A percentile compares a stretch with the other conserved stretches of the same genome.
Evolutionary conservation across 345 rosid genomes (phyloP).

Genomic region (Hibiscus syriacus): DNA sequence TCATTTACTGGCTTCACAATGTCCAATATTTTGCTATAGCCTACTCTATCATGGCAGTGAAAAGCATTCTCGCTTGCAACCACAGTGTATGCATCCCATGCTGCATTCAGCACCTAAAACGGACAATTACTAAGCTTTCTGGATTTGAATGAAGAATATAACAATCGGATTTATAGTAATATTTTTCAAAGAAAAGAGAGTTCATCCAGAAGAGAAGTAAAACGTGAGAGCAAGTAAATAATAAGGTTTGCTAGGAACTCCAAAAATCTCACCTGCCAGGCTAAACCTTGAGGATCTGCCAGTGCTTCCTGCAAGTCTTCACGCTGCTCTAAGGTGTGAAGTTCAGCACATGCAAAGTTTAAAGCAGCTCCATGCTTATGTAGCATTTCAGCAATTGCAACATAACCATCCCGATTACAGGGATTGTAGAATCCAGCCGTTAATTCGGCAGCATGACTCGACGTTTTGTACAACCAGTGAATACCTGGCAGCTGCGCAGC

Average conservation of each 20-base stretch:
- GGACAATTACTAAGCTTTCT: too few species aligned
- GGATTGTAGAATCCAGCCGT: constrained; percentile 91
- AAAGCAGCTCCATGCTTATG: constrained; percentile 59
- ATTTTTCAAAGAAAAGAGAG: too few species aligned
- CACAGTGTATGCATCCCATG: constrained; percentile 89
- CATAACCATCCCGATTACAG: constrained; percentile 83
- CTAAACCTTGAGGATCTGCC: constrained; percentile 78
- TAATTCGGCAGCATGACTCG: constrained; percentile 96
- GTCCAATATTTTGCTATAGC: constrained; percentile 77
- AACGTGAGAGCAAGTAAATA: too few species aligned
- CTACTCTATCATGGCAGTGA: constrained; percentile 77
- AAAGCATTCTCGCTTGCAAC: constrained; percentile 86
- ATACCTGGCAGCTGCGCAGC: constrained; percentile 93
- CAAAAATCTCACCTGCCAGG: constrained; percentile 75
- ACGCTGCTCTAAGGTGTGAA: constrained; percentile 49
- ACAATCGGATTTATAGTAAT: too few species aligned
- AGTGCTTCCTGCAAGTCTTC: constrained; percentile 73
- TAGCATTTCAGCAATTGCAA: constrained; percentile 64
- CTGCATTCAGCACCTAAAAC: constrained; percentile 88
- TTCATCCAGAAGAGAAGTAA: too few species aligned
- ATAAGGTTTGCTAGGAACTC: too few species aligned
- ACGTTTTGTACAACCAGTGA: constrained; percentile 99
- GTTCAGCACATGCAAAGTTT: constrained; percentile 77
- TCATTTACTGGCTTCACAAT: constrained; percentile 73
- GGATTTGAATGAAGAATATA: too few species aligned